Percentiles rank a stretch among this genome's conserved stretches.
Evolutionary conservation across 2,329 filamentous ascomycete species (phyloP).

Genomic region (Fusarium sp.): DNA sequence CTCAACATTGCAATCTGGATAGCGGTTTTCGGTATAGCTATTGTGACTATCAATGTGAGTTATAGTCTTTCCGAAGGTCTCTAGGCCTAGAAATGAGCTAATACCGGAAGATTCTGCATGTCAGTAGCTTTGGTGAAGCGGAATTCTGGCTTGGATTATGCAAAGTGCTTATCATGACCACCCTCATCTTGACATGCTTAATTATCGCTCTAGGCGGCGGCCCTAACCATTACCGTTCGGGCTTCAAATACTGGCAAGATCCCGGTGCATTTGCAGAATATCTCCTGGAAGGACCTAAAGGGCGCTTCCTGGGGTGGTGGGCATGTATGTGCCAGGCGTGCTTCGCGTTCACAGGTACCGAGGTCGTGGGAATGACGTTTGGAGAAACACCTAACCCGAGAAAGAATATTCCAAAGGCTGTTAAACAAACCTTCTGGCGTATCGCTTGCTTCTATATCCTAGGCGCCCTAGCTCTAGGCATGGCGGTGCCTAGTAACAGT

Average conservation of each 20-base stretch:
- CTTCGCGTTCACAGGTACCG: conserved; percentile 52
- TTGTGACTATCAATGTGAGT: conserved; percentile 54
- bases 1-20: conserved; percentile 59
- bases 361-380: conserved; percentile 35
- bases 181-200: conserved; percentile 59
- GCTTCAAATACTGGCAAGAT: conserved; percentile 61
- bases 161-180: too few species aligned
- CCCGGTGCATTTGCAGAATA: conserved; percentile 61
- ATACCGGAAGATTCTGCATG: conserved; percentile 51
- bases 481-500: conserved; percentile 47
- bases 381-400: conserved; percentile 47
- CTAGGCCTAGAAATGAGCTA: too few species aligned
- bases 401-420: conserved; percentile 43
- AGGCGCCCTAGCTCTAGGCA: conserved; percentile 42
- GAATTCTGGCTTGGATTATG: conserved; percentile 64
- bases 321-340: conserved; percentile 57
- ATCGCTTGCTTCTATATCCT: conserved; percentile 48
- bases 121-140: conserved; percentile 62
- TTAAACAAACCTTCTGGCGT: conserved; percentile 47
- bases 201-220: conserved; percentile 58
- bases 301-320: conserved; percentile 60
- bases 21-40: conserved; percentile 52
- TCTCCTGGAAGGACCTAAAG: conserved; percentile 51
- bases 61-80: too few species aligned
- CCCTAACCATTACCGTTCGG: conserved; percentile 55